Evolutionary conservation across 1,284 basidiomycete species (phyloP), one percentile per base, ranked within the genome.

Genomic region (Xanthoconium separans): DNA sequence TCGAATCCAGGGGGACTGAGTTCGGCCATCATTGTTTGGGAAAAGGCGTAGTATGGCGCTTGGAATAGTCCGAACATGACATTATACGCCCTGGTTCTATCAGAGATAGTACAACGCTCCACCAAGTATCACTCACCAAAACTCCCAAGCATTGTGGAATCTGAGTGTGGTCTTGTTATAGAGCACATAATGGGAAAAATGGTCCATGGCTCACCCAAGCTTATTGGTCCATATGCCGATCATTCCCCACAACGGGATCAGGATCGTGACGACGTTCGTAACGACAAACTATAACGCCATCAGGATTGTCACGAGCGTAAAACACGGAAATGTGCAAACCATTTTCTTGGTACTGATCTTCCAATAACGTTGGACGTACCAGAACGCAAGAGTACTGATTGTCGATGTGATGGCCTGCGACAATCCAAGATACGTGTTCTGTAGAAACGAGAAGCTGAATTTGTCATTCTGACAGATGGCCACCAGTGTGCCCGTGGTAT

Each of bases 11-110:
- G 88, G 15, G 90, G 89, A 22, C 85, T 82, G 13, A 93, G 77
- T 65, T 93, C 91, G 2, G 87, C 85, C 87, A 93, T 91, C 88
- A 91, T 89, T 1, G 91, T 92, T 71, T 92, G 89, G 18, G 87
- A 81, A 65, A 87, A 90, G 0, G 91, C 88, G 65, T 90, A 94
- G 75, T 92, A 94, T 0, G 92, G 91, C 10, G 90, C 91, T 70
- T 93, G 91, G 76, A 91, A 90, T 18, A 69, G 41, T 30, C 65
- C 63, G 8, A 63, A 68, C 4, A 66, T 2, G 20, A 69, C 47
- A 11, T 66, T 66, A 33, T 68, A 69, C 2, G 63, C 66, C 65
- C 66, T 60, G 0, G 11, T 42, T 39, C 3, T 36, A 51, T 66
- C 15, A 58, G 48, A 1, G 43, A 46, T 22, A 36, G 13, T 16